Conservation (phyloP, 176 grass and related monocot genomes). For the Avena sativa region DNA sequence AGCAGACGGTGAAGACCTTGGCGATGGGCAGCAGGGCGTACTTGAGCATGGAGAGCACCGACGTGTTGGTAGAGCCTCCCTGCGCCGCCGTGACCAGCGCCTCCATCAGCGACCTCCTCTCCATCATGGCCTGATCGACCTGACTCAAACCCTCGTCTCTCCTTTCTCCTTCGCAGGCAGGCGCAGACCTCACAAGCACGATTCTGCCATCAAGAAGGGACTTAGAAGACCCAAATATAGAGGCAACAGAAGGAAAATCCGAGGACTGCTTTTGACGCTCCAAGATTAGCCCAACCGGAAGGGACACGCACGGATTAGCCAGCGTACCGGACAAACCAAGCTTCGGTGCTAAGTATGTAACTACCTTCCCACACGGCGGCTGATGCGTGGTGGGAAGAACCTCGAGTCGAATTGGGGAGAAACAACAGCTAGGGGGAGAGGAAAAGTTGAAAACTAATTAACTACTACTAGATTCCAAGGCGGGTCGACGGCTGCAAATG, state of each 20-base stretch:
- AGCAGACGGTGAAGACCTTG: constrained; percentile 98
- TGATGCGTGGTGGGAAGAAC: not conserved
- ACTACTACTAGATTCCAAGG: constrained; percentile 37
- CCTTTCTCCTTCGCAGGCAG: constrained; percentile 1
- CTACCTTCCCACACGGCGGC: not conserved
- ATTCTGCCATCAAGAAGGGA: constrained; percentile 29
- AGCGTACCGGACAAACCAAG: constrained; percentile 20
- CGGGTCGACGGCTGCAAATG: not conserved
- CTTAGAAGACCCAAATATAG: constrained; percentile 38
- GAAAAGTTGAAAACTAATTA: not conserved
- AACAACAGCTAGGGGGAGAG: not conserved
- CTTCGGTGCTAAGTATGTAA: constrained; percentile 9
- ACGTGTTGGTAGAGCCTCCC: constrained; percentile 55
- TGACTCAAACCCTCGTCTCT: not conserved
- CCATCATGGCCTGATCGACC: constrained; percentile 46
- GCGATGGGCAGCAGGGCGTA: constrained; percentile 92
- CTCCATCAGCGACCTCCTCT: constrained; percentile 79
- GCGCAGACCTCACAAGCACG: not conserved
- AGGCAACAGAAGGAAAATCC: constrained; percentile 39
- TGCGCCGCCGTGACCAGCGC: constrained; percentile 57
- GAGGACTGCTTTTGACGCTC: constrained; percentile 30
- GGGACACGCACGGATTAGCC: not conserved
- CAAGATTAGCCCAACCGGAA: not conserved
- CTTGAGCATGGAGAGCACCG: constrained; percentile 74
- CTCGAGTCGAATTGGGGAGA: not conserved